Evolutionary conservation across 148 eudicot genomes (phyloP), one percentile per base, ranked within the genome.

Genomic region (Rheum nobile): DNA sequence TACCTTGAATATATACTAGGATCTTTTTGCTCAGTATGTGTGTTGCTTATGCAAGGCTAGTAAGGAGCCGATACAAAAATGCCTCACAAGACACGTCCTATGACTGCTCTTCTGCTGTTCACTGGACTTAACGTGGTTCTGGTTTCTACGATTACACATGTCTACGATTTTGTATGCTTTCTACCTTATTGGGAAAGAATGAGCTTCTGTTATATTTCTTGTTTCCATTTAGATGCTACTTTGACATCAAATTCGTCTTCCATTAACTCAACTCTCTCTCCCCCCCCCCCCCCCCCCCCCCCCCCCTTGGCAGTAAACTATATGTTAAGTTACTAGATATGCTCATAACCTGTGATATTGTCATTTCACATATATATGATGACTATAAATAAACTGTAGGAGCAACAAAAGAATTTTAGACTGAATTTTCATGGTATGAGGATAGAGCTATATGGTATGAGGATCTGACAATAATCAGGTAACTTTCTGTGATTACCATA

Each of bases 171-270:
- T 71, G 95, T 89, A 32, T 89, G 95, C 85, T 93, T 89, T 78
- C 86, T 76, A 75, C 97, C 98, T 4, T 91, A 88, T 75, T 93
- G 97, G 97, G 97, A 91, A 81, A 79, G 97, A 84, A 86, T 22
- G 5, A 9, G 34, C 65, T 57, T 57, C 10, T 26, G 32, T 57
- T 50, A n/a, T n/a, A n/a, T n/a, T n/a, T n/a, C n/a, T n/a, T n/a
- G n/a, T n/a, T n/a, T n/a, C n/a, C n/a, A n/a, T n/a, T n/a, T n/a
- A n/a, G n/a, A n/a, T n/a, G n/a, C n/a, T n/a, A n/a, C n/a, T n/a
- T n/a, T n/a, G n/a, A n/a, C n/a, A n/a, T n/a, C n/a, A n/a, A n/a
- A n/a, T n/a, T n/a, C n/a, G n/a, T n/a, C n/a, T n/a, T n/a, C 24
- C 26, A 50, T 4, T n/a, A 19, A n/a, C n/a, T n/a, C n/a, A n/a